These are phyloP conservation scores for Clavariopsis aquatica DNA, from an alignment of 495 filamentous ascomycete genomes.

Conservation along the genomic window DNA sequence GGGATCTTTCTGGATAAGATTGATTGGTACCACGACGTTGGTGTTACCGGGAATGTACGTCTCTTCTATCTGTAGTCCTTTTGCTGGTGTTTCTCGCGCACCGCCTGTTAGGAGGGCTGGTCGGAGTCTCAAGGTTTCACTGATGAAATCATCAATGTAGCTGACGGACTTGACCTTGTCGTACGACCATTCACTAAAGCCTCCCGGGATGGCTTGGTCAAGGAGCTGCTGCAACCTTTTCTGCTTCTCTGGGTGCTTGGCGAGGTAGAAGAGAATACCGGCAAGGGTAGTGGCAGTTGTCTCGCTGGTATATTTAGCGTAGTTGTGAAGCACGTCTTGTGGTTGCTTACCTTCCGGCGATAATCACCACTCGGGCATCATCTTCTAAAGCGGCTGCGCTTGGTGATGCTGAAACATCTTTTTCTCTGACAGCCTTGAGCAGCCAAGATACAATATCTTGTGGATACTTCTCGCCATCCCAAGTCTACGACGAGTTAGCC, in stretches of 20 bases:
- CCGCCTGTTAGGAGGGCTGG: conserved; percentile 52
- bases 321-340: neutral
- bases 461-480: conserved; percentile 22
- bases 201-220: conserved; percentile 18
- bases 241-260: conserved; percentile 24
- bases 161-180: conserved; percentile 29
- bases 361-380: conserved; percentile 33
- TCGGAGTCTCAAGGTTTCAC: conserved; percentile 59
- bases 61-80: conserved; percentile 53
- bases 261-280: conserved; percentile 36
- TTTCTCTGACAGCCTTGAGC: conserved; percentile 26
- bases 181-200: conserved; percentile 22
- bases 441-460: conserved; percentile 32
- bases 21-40: conserved; percentile 45
- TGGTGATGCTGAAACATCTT: conserved; percentile 17
- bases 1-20: conserved; percentile 41
- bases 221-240: conserved; percentile 34
- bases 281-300: conserved; percentile 39
- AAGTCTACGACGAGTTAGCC: conserved; percentile 8
- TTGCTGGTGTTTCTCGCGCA: conserved; percentile 49
- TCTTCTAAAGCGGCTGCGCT: conserved; percentile 22
- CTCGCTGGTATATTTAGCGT: conserved; percentile 25
- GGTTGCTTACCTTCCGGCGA: conserved; percentile 27
- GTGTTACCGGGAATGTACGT: conserved; percentile 49
- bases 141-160: conserved; percentile 54